These are phyloP conservation scores for Neofusicoccum laricinum DNA, from an alignment of 2,329 filamentous ascomycete genomes.

Conservation along the genomic window DNA sequence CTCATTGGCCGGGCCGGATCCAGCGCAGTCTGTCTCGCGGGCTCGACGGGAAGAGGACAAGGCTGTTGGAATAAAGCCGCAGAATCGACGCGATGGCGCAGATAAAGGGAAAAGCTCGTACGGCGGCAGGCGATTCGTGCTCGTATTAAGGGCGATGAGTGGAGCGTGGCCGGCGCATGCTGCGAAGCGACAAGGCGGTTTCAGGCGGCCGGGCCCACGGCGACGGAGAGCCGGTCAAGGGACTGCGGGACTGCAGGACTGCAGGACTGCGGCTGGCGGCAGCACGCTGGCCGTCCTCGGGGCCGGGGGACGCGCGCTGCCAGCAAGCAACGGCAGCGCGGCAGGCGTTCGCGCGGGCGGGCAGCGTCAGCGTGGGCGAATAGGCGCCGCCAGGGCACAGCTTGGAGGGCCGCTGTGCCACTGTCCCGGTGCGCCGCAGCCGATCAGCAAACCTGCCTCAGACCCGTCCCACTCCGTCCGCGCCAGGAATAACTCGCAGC, in stretches of 20 bases:
- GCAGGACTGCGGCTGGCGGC: too few species aligned
- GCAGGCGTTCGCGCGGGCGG: not conserved
- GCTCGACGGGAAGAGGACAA: not conserved
- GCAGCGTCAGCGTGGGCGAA: not conserved
- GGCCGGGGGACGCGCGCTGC: not conserved
- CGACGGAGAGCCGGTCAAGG: not conserved
- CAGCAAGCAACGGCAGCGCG: too few species aligned
- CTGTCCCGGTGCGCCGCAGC: not conserved
- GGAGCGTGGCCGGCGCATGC: not conserved
- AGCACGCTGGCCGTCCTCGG: too few species aligned
- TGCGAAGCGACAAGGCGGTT: not conserved
- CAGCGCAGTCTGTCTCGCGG: not conserved
- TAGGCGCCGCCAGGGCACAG: not conserved
- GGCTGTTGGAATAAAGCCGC: not conserved
- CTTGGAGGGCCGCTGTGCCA: not conserved
- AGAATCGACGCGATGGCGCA: not conserved
- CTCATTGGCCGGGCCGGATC: not conserved
- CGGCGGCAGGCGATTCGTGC: not conserved
- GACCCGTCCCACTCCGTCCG: constrained; percentile 7
- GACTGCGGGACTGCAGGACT: not conserved
- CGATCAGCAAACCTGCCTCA: constrained; percentile 15
- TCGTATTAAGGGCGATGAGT: constrained; percentile 6
- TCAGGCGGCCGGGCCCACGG: constrained; percentile 5
- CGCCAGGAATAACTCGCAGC: constrained; percentile 11
- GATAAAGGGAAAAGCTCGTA: constrained; percentile 2